phyloP scores from a whole-genome alignment of 108 stramenopile species.

The Skeletonema costatum region DNA sequence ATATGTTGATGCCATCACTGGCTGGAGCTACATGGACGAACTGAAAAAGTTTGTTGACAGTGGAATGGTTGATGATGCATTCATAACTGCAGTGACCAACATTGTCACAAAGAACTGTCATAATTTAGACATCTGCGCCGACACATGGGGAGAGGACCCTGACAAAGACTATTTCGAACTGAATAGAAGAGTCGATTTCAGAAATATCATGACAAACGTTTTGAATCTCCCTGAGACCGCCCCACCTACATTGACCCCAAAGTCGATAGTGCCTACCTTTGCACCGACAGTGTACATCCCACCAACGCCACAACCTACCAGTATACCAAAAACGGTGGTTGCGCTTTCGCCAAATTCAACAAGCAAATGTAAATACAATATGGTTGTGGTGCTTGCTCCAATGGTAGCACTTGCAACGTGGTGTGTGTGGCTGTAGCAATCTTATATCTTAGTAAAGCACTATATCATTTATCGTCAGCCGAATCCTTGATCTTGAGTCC shows the following conservation, averaged over 20 bases:
- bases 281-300: neutral
- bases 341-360: neutral
- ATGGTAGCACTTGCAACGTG: neutral
- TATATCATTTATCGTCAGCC: neutral
- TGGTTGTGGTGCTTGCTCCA: neutral
- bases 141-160: neutral
- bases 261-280: neutral
- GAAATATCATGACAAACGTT: neutral
- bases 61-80: conserved; percentile 20
- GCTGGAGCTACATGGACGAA: conserved; percentile 28
- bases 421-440: neutral
- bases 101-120: conserved; percentile 29
- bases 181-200: neutral
- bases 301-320: neutral
- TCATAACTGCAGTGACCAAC: conserved; percentile 25
- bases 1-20: conserved; percentile 22
- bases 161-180: neutral
- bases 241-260: neutral
- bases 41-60: conserved; percentile 24
- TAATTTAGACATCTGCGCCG: conserved; percentile 1
- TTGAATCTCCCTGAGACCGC: neutral
- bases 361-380: neutral
- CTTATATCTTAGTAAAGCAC: neutral
- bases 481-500: conserved; percentile 8
- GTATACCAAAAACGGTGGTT: neutral